Evolutionary conservation across 2,329 filamentous ascomycete species (phyloP), one percentile per base, ranked within the genome.

Genomic region (Fusarium denticulatum): DNA sequence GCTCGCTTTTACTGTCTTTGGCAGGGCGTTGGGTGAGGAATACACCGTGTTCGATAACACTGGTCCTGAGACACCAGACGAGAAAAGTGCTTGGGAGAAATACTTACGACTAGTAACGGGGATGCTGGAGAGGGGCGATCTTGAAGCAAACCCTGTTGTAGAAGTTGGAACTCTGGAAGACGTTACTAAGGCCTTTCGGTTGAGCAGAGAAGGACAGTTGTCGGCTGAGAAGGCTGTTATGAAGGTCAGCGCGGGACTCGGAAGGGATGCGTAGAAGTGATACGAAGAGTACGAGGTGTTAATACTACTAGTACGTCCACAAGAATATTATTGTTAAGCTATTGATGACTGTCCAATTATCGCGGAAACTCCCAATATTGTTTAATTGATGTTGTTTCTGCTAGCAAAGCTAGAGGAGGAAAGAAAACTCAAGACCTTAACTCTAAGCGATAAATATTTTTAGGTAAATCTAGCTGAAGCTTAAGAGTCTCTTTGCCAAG

Each of bases 221-320:
- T 69, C 66, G 5, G 66, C 64, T 11, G 32, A 69, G 15, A 69
- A 69, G 18, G 65, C 56, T 2, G 56, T 69, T 15, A 16, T 68
- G 1, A 49, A 22, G 5, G 32, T 67, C 18, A 15, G 11, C 20
- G 14, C 26, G 5, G 45, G 16, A 28, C 7, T 22, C 5, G 43
- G 18, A 22, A 47, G 26, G 13, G 18, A 47, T n/a, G 20, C 2
- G 9, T 16, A 34, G n/a, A 34, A 18, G 9, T 8, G 12, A 7
- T 8, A 16, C 7, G 6, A 14, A 15, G 45, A 20, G 28, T 3
- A 13, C 3, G 12, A 3, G 14, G 16, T 18, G 9, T 6, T 5
- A 4, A 14, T 36, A 18, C 37, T n/a, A 22, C 5, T n/a, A 22
- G 18, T 28, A 15, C 22, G 1, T 9, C 6, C 6, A 43, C 16